Conservation (phyloP, 768 basidiomycete genomes). For the Pulveroboletus sp. region DNA sequence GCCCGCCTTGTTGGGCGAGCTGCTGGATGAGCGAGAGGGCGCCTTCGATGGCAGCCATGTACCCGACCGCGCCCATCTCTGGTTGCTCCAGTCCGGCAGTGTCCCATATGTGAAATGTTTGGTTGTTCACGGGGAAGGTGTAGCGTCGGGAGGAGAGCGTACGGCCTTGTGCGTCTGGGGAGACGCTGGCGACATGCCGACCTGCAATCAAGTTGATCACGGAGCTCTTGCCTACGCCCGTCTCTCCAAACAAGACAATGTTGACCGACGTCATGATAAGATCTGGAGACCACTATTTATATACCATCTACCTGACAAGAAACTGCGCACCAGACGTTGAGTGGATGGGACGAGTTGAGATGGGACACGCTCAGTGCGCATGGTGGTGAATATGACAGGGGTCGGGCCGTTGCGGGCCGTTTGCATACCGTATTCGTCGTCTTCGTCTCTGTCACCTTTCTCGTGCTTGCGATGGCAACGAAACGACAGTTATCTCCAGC, state of each 20-base stretch:
- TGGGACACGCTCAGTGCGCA: neutral
- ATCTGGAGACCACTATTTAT: neutral
- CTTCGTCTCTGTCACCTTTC: neutral
- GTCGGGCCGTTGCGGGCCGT: constrained; percentile 14
- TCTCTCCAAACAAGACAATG: constrained; percentile 43
- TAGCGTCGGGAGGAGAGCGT: constrained; percentile 33
- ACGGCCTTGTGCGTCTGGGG: constrained; percentile 27
- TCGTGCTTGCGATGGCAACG: constrained; percentile 16
- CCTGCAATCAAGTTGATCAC: constrained; percentile 32
- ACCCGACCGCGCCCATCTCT: constrained; percentile 15
- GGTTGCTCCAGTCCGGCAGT: constrained; percentile 33
- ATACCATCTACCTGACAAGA: neutral
- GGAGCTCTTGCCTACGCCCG: constrained; percentile 33
- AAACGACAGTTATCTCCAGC: constrained; percentile 52
- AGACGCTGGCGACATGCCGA: constrained; percentile 13
- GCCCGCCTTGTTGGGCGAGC: constrained; percentile 29
- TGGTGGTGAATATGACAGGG: neutral
- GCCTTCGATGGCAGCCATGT: constrained; percentile 27
- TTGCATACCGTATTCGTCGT: constrained; percentile 1
- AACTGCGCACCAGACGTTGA: constrained; percentile 6
- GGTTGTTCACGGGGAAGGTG: constrained; percentile 15
- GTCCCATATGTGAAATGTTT: constrained; percentile 26
- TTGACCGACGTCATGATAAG: constrained; percentile 26
- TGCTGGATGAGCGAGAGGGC: constrained; percentile 32
- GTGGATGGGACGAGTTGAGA: neutral